Conservation (phyloP, 1,284 basidiomycete species). For the Termitomyces sp. region DNA sequence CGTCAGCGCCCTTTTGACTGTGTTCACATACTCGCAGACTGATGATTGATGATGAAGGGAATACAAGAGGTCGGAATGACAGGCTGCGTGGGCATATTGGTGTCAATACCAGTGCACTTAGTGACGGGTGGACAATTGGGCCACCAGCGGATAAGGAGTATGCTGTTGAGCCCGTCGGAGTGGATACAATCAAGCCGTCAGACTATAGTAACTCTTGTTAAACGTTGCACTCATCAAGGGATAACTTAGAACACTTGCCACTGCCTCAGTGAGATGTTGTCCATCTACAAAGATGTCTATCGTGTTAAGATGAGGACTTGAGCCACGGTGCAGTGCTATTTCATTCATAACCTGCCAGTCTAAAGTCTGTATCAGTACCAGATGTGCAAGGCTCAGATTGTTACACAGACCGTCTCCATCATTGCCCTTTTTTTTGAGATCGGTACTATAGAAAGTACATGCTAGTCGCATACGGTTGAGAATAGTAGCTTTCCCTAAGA, state of each 20-base stretch:
- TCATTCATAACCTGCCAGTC: constrained; percentile 99
- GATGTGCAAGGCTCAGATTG: background rate
- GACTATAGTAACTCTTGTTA: constrained; percentile 48
- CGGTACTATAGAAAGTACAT: constrained; percentile 67
- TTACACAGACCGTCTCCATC: constrained; percentile 48
- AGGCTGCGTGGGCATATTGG: constrained; percentile 93
- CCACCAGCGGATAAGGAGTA: constrained; percentile 96
- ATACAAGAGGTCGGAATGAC: constrained; percentile 88
- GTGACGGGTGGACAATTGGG: constrained; percentile 92
- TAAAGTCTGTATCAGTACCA: constrained; percentile 20
- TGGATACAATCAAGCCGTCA: constrained; percentile 92
- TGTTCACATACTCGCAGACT: constrained; percentile 64
- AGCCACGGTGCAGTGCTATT: constrained; percentile 87
- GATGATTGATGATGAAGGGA: constrained; percentile 81
- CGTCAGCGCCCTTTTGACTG: background rate
- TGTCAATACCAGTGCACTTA: constrained; percentile 87
- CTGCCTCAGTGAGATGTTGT: constrained; percentile 91
- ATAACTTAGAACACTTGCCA: constrained; percentile 52
- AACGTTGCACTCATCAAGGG: background rate
- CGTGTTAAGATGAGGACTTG: constrained; percentile 88
- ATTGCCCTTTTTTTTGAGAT: constrained; percentile 50
- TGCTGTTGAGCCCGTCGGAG: constrained; percentile 95
- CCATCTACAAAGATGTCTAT: constrained; percentile 96
- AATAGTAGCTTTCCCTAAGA: constrained; percentile 71
- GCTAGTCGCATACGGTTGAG: constrained; percentile 84